phyloP scores from a whole-genome alignment of 176 grass and related monocot genomes.

The Avena atlantica region DNA sequence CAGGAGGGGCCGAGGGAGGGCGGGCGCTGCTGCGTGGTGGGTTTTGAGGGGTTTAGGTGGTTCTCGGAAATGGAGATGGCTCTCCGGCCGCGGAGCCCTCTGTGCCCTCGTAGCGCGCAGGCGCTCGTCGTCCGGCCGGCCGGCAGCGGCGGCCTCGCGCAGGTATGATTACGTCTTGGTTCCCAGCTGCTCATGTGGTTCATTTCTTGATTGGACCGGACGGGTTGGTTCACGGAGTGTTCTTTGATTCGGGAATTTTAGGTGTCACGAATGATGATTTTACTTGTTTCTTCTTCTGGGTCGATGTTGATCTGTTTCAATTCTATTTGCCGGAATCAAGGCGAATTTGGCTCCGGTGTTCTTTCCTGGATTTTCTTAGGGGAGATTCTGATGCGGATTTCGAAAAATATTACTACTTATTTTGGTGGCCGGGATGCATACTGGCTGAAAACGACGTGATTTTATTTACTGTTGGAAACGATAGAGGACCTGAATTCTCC shows the following conservation, averaged over 20 bases:
- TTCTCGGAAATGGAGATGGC: slow-evolving; percentile 45
- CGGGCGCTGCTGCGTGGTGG: neutral
- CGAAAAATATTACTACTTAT: neutral
- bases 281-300: slow-evolving; percentile 1
- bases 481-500: neutral
- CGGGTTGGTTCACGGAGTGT: neutral
- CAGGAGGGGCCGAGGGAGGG: neutral
- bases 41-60: slow-evolving; percentile 32
- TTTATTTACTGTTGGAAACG: neutral
- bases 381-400: slow-evolving; percentile 4
- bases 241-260: neutral
- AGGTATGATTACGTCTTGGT: slow-evolving; percentile 30
- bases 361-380: neutral
- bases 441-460: neutral
- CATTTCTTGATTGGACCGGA: neutral
- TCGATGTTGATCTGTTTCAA: neutral
- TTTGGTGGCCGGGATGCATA: neutral
- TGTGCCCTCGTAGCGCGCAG: neutral
- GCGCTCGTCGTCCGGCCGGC: slow-evolving; percentile 6
- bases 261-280: neutral
- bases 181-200: neutral
- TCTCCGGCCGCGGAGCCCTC: slow-evolving; percentile 32
- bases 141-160: neutral
- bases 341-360: neutral
- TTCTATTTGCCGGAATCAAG: neutral